These are phyloP conservation scores for Strigomonas galati DNA, from an alignment of 208 protist genomes.

Conservation along the genomic window DNA sequence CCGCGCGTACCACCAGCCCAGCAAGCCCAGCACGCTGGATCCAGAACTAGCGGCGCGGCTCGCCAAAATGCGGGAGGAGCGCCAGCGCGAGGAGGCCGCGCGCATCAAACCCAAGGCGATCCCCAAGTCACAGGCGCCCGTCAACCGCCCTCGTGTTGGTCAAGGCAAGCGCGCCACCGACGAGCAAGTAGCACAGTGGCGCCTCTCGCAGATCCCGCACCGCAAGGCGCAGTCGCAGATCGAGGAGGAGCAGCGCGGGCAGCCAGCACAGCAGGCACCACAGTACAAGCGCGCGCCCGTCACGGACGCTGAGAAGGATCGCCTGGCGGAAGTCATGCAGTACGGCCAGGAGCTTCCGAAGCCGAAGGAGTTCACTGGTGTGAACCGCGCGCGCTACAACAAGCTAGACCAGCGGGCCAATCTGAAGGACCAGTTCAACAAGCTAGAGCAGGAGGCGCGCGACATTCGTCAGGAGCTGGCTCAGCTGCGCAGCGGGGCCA, in stretches of 20 bases:
- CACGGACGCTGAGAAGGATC: constrained; percentile 79
- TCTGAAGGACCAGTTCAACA: constrained; percentile 65
- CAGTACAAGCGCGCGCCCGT: constrained; percentile 42
- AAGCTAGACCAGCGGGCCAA: constrained; percentile 43
- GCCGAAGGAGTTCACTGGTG: constrained; percentile 58
- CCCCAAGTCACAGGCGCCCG: constrained; percentile 74
- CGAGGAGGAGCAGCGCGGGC: constrained; percentile 35
- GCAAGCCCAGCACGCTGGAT: constrained; percentile 79
- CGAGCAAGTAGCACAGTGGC: constrained; percentile 60
- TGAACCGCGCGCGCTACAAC: constrained; percentile 46
- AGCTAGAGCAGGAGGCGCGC: constrained; percentile 38
- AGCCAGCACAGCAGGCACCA: constrained; percentile 20
- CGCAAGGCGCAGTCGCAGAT: constrained; percentile 54
- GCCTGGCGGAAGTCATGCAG: constrained; percentile 74
- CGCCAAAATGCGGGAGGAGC: constrained; percentile 48
- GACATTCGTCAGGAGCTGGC: constrained; percentile 50
- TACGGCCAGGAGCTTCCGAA: constrained; percentile 68
- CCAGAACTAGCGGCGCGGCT: constrained; percentile 62
- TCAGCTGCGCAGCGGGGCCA: constrained; percentile 23
- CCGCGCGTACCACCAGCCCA: constrained; percentile 69
- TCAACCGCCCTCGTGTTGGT: constrained; percentile 64
- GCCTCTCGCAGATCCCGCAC: constrained; percentile 66
- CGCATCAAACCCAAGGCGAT: constrained; percentile 67
- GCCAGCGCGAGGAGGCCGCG: constrained; percentile 59
- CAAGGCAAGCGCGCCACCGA: constrained; percentile 27